Percentiles rank a stretch among this genome's conserved stretches.
These are phyloP conservation scores for Penicillium aurantiogriseum DNA, from an alignment of 2,329 filamentous ascomycete species.

Conservation along the genomic window DNA sequence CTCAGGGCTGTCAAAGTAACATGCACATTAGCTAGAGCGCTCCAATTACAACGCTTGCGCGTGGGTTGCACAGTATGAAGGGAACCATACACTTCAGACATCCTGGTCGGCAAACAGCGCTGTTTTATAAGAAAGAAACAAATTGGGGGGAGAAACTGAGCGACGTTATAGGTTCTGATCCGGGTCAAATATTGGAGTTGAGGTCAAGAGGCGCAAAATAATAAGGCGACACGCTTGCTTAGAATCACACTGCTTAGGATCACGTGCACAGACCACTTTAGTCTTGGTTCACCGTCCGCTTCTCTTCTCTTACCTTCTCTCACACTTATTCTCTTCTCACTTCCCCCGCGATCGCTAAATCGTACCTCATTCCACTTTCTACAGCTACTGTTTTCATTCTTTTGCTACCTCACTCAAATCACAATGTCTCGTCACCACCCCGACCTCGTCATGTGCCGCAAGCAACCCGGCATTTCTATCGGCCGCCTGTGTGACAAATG, in stretches of 20 bases:
- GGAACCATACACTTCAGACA: slow-evolving; percentile 26
- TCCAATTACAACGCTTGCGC: slow-evolving; percentile 6
- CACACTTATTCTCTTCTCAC: neutral
- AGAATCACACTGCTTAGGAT: slow-evolving; percentile 13
- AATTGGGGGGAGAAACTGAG: neutral
- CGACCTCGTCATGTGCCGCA: slow-evolving; percentile 99
- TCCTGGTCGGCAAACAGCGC: neutral
- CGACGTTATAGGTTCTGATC: neutral
- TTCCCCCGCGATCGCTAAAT: neutral
- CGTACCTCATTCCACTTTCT: neutral
- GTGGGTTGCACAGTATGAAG: neutral
- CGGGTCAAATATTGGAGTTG: neutral
- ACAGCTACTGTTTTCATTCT: neutral
- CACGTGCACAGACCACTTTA: slow-evolving; percentile 28
- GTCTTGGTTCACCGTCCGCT: neutral
- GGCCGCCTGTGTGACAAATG: slow-evolving; percentile 99
- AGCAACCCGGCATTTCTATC: slow-evolving; percentile 95
- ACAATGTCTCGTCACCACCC: slow-evolving; percentile 92
- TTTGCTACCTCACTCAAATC: slow-evolving; percentile 9
- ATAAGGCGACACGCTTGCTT: neutral
- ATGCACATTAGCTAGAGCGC: slow-evolving; percentile 6
- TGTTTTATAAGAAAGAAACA: neutral
- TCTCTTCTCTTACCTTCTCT: neutral
- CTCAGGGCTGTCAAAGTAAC: slow-evolving; percentile 13
- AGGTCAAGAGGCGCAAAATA: neutral